A percentile compares a stretch with the other conserved stretches of the same genome.
These are phyloP conservation scores for Suhomyces taliae DNA, from an alignment of 1,139 yeast species.

Conservation along the genomic window DNA sequence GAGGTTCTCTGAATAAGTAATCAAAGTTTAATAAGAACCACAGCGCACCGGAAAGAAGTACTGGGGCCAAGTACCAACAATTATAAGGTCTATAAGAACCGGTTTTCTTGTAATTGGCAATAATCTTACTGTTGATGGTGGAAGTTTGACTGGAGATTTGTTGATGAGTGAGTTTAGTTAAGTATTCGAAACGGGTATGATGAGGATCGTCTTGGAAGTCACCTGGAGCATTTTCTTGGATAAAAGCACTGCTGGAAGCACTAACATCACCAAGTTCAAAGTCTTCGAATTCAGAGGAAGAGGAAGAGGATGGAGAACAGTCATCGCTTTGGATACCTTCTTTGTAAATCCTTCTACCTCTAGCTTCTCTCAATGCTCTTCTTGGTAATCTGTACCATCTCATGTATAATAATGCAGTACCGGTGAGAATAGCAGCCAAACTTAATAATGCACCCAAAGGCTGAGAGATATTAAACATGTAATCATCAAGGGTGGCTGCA, in stretches of 20 bases:
- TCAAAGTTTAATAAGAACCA: slow-evolving; percentile 46
- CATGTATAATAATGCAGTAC: slow-evolving; percentile 16
- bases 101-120: slow-evolving; percentile 3
- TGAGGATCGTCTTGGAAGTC: slow-evolving; percentile 14
- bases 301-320: neutral
- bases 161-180: slow-evolving; percentile 4
- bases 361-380: neutral
- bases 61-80: slow-evolving; percentile 28
- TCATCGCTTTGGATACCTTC: neutral
- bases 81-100: slow-evolving; percentile 17
- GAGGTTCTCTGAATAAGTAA: slow-evolving; percentile 34
- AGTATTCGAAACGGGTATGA: slow-evolving; percentile 8
- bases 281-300: slow-evolving; percentile 8
- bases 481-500: slow-evolving; percentile 42
- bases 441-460: slow-evolving; percentile 8
- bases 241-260: slow-evolving; percentile 1
- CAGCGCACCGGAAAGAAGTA: slow-evolving; percentile 28
- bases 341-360: neutral
- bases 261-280: slow-evolving; percentile 6
- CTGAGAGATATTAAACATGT: slow-evolving; percentile 26
- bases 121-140: slow-evolving; percentile 8
- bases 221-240: slow-evolving; percentile 8
- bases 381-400: slow-evolving; percentile 10
- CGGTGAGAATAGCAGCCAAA: slow-evolving; percentile 10
- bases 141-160: slow-evolving; percentile 10